Base-by-base conservation (phyloP, 371 early-diverging fungal genomes). In the Sanchytrium tribonematis region DNA sequence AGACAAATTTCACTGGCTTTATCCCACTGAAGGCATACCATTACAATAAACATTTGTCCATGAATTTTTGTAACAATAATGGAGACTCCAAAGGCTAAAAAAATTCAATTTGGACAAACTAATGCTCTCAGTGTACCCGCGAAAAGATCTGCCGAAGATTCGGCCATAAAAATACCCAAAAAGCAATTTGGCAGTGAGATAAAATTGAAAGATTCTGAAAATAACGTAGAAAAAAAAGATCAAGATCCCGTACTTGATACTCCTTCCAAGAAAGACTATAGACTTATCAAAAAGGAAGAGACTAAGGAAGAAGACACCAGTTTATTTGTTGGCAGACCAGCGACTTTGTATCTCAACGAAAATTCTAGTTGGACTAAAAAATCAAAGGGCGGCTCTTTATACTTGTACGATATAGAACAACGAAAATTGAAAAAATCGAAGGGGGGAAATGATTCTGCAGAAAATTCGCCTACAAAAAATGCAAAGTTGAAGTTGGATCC, bases 1-100 rank as follows among this genome's bases (percentile, higher is more conserved):
- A 30, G 68, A 68, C 30, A 28, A n/a, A 30, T 68, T 68, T n/a
- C 17, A 68, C 1, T 68, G 68, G 68, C 29, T 68, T 29, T 68
- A 30, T n/a, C 68, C 68, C 29, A 30, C 29, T 30, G 30, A 68
- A 2, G 68, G 68, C 30, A 68, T 68, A 5, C 48, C 48, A 12
- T 22, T 48, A 48, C 12, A 48, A 22, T 48, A 12, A 12, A 22
- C 5, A 48, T 48, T n/a, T n/a, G n/a, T n/a, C n/a, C n/a, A n/a
- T n/a, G n/a, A n/a, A n/a, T n/a, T n/a, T 48, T 48, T 22, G 48
- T 48, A 48, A 48, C 48, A 48, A n/a, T 48, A 22, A 48, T 48
- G 48, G 12, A 48, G 22, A 48, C 48, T 5, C 48, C 48, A 12
- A 48, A 48, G 48, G n/a, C n/a, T n/a, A n/a, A n/a, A n/a, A 48